A percentile compares a stretch with the other conserved stretches of the same genome.
These are phyloP conservation scores for Boechera retrofracta DNA, from an alignment of 345 rosid species.

Conservation along the genomic window DNA sequence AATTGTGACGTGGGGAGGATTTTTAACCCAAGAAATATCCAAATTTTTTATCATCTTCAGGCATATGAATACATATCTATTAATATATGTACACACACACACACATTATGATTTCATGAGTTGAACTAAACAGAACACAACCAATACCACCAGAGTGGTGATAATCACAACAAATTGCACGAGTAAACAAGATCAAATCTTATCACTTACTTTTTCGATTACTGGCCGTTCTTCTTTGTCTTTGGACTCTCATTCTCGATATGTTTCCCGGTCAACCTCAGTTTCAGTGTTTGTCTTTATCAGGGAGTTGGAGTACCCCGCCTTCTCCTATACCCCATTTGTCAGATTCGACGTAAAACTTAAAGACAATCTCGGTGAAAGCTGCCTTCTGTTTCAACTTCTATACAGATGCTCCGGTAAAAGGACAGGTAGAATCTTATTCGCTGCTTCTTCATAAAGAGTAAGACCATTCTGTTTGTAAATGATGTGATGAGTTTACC, in stretches of 20 bases:
- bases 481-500: neutral
- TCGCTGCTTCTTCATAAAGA: neutral
- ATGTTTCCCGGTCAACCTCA: neutral
- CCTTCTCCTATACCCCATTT: conserved; percentile 10
- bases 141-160: neutral
- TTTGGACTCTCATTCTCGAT: neutral
- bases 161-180: neutral
- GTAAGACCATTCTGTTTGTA: neutral
- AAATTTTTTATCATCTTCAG: neutral
- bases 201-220: neutral
- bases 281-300: neutral
- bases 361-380: neutral
- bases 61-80: neutral
- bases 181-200: neutral
- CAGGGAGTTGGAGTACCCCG: neutral
- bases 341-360: neutral
- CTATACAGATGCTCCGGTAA: neutral
- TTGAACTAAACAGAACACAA: neutral
- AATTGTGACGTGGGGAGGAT: neutral
- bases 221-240: neutral
- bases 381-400: neutral
- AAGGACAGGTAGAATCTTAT: neutral
- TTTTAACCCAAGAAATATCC: neutral
- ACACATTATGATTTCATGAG: neutral
- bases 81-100: neutral